Percentiles rank a stretch among this genome's conserved stretches.
Evolutionary conservation across 192 early-diverging fungal genomes (phyloP).

Genomic region (Entomortierella chlamydospora): DNA sequence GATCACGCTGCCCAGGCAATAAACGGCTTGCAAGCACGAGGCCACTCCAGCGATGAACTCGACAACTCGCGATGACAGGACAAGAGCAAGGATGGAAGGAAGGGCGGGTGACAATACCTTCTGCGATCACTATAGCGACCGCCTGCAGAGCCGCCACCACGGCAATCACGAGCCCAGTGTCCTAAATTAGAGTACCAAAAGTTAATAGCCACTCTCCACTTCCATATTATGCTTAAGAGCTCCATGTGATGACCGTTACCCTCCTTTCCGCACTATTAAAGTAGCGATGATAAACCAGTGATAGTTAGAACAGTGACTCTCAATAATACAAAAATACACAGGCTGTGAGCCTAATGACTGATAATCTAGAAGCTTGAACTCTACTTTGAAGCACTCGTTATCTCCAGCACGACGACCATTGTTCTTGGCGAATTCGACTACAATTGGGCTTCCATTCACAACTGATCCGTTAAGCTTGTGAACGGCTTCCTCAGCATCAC

Average conservation of each 20-base stretch:
- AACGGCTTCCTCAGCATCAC: constrained; percentile 63
- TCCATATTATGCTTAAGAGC: not conserved
- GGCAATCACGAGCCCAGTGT: constrained; percentile 64
- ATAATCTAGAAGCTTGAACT: not conserved
- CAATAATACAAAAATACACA: too few relatives aligned
- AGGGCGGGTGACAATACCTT: constrained; percentile 50
- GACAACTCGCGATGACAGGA: constrained; percentile 23
- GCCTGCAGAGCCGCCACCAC: constrained; percentile 38
- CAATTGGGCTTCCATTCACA: constrained; percentile 56
- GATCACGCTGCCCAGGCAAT: constrained; percentile 22
- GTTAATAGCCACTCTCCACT: not conserved
- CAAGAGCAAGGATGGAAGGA: constrained; percentile 9
- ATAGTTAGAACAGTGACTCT: constrained; percentile 10
- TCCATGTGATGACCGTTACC: constrained; percentile 5
- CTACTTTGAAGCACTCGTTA: constrained; percentile 62
- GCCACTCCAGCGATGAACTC: constrained; percentile 9
- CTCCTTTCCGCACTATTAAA: constrained; percentile 36
- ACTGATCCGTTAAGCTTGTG: constrained; percentile 52
- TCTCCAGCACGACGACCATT: constrained; percentile 62
- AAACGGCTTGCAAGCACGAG: not conserved
- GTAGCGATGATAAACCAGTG: not conserved
- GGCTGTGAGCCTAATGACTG: not conserved
- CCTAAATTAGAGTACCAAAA: constrained; percentile 24
- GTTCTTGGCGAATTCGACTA: constrained; percentile 70
- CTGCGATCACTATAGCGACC: constrained; percentile 48